phyloP scores from a whole-genome alignment of 805 yeast genomes.

The Spathaspora girioi region DNA sequence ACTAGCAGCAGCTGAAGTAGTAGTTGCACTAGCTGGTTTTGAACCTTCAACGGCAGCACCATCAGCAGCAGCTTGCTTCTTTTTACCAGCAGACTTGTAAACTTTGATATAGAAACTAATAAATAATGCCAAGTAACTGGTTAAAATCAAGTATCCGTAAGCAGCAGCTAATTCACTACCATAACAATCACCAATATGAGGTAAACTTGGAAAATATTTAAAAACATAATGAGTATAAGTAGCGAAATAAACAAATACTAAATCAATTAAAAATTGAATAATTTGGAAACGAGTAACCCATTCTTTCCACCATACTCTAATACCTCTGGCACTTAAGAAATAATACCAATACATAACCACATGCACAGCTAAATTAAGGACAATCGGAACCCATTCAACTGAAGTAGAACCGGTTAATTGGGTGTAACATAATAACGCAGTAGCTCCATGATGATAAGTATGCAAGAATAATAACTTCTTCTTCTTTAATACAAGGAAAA shows the following conservation, averaged over 20 bases:
- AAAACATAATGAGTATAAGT: slow-evolving; percentile 85
- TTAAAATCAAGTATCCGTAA: slow-evolving; percentile 82
- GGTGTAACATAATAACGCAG: slow-evolving; percentile 90
- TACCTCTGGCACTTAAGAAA: slow-evolving; percentile 87
- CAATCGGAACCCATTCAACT: slow-evolving; percentile 92
- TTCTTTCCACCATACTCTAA: slow-evolving; percentile 98
- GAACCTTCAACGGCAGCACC: slow-evolving; percentile 2
- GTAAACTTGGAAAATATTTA: slow-evolving; percentile 60
- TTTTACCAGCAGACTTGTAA: slow-evolving; percentile 49
- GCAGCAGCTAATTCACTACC: slow-evolving; percentile 94
- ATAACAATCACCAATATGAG: slow-evolving; percentile 75
- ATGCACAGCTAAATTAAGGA: slow-evolving; percentile 86
- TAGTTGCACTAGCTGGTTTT: slow-evolving; percentile 6
- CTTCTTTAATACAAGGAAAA: slow-evolving; percentile 85
- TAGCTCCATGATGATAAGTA: slow-evolving; percentile 97
- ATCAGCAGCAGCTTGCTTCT: slow-evolving; percentile 9
- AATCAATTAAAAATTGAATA: slow-evolving; percentile 85
- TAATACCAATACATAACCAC: slow-evolving; percentile 98
- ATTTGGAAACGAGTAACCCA: slow-evolving; percentile 98
- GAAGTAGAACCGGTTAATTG: slow-evolving; percentile 88
- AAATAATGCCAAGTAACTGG: slow-evolving; percentile 85
- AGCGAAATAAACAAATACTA: slow-evolving; percentile 89
- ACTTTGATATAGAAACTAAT: slow-evolving; percentile 89
- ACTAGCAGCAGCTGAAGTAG: slow-evolving; percentile 8
- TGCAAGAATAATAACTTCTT: slow-evolving; percentile 91